Evolutionary conservation across 768 basidiomycete genomes (phyloP).

Genomic region (Macrolepiota albuminosa): DNA sequence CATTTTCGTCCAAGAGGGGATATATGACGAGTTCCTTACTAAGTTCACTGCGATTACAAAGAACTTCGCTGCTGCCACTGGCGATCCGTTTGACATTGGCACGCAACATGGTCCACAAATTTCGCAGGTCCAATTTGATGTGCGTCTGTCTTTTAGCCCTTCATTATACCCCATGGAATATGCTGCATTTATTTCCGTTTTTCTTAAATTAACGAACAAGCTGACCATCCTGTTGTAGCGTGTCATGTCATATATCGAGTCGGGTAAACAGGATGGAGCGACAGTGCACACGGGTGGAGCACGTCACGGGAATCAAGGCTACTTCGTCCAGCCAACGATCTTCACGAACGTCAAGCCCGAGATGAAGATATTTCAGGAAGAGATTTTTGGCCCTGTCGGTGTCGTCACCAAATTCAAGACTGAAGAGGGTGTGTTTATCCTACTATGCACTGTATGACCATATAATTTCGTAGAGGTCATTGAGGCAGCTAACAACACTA

Average conservation of each 20-base stretch:
- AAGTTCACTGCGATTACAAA: constrained; percentile 48
- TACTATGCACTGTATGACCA: constrained; percentile 2
- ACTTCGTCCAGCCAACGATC: constrained; percentile 67
- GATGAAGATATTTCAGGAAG: constrained; percentile 65
- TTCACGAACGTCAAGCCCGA: constrained; percentile 57
- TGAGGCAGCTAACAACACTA: constrained; percentile 18
- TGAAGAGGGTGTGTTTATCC: constrained; percentile 31
- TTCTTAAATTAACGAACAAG: not conserved
- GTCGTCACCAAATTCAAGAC: constrained; percentile 67
- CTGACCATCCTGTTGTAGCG: constrained; percentile 33
- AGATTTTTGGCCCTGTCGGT: constrained; percentile 77
- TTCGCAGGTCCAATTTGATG: constrained; percentile 63
- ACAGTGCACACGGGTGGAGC: constrained; percentile 57
- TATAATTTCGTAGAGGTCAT: constrained; percentile 17
- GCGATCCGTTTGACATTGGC: constrained; percentile 57
- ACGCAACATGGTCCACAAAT: constrained; percentile 71
- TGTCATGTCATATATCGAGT: constrained; percentile 70
- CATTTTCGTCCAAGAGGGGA: constrained; percentile 72
- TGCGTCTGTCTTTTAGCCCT: constrained; percentile 25
- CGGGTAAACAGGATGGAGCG: constrained; percentile 68
- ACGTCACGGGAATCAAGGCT: constrained; percentile 56
- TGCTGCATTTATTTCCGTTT: not conserved
- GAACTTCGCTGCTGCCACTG: constrained; percentile 41
- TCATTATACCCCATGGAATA: not conserved
- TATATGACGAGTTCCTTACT: constrained; percentile 76